Percentiles rank a stretch among this genome's conserved stretches.
Conservation (phyloP, 352 stramenopile genomes). For the Globisporangium camurandrum region DNA sequence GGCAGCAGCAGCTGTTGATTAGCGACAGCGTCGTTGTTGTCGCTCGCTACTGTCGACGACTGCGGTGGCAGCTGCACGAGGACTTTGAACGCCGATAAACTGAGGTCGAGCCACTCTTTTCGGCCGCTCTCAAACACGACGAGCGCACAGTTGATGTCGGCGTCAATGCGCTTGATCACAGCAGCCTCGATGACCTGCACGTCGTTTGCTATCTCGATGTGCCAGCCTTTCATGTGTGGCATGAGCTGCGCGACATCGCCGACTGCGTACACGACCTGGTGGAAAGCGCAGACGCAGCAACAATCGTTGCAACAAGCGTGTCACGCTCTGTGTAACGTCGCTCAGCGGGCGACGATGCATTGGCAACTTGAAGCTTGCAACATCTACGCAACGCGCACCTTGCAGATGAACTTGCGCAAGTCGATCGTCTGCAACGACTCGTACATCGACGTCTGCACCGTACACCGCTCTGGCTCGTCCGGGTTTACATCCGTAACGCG, state of each 20-base stretch:
- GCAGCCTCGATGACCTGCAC: constrained; percentile 15
- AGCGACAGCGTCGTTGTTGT: neutral
- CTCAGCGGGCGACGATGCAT: neutral
- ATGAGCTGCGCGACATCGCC: constrained; percentile 28
- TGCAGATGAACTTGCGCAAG: constrained; percentile 20
- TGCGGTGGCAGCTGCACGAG: constrained; percentile 4
- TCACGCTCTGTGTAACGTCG: no score
- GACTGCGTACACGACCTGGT: constrained; percentile 31
- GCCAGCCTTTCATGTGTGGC: constrained; percentile 29
- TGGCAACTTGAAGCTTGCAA: neutral
- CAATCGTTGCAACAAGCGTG: neutral
- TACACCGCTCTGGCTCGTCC: constrained; percentile 13
- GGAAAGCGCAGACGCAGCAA: neutral
- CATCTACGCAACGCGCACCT: constrained; percentile 16
- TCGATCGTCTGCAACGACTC: constrained; percentile 33
- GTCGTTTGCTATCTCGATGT: constrained; percentile 30
- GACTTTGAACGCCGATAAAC: constrained; percentile 34
- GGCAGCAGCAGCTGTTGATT: no score
- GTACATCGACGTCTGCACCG: constrained; percentile 32
- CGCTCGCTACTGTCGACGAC: neutral
- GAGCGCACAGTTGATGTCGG: constrained; percentile 46
- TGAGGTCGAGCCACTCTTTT: constrained; percentile 53
- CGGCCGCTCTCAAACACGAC: constrained; percentile 30
- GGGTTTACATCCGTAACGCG: constrained; percentile 28
- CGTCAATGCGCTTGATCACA: constrained; percentile 41